Percentiles rank a stretch among this genome's conserved stretches.
These are phyloP conservation scores for Clitopilus hobsonii DNA, from an alignment of 768 basidiomycete genomes.

Conservation along the genomic window DNA sequence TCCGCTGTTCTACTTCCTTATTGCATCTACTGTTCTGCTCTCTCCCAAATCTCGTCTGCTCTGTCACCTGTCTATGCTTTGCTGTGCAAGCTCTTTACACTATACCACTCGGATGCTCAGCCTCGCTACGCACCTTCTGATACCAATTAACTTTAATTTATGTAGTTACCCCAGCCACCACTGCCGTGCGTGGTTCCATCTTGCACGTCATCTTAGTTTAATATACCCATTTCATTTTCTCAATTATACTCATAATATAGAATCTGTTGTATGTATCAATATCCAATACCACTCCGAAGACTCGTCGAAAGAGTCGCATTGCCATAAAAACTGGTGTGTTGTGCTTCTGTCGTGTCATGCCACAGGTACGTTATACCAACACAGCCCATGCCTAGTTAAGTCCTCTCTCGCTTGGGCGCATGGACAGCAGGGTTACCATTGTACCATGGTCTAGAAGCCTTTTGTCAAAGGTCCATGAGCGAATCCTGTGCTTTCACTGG, in stretches of 20 bases:
- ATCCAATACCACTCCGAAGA: too few species aligned
- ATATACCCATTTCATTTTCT: too few species aligned
- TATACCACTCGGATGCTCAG: background rate
- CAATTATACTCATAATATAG: background rate
- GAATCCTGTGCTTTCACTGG: too few species aligned
- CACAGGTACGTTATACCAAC: background rate
- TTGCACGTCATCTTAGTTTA: background rate
- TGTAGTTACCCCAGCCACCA: background rate
- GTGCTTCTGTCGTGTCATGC: too few species aligned
- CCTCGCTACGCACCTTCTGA: background rate
- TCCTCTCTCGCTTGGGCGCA: too few species aligned
- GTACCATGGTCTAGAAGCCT: too few species aligned
- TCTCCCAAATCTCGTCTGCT: background rate
- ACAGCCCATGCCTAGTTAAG: background rate
- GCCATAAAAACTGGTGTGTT: too few species aligned
- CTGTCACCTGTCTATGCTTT: background rate
- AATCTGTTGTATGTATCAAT: too few species aligned
- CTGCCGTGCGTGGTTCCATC: background rate
- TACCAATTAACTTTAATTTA: background rate
- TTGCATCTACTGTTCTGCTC: background rate
- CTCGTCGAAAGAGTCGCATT: too few species aligned
- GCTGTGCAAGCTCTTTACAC: background rate
- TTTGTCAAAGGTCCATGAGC: too few species aligned
- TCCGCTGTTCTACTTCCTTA: background rate
- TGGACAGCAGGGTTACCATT: too few species aligned